Evolutionary conservation across 768 basidiomycete species (phyloP).

Genomic region (Naganishia antarctica): DNA sequence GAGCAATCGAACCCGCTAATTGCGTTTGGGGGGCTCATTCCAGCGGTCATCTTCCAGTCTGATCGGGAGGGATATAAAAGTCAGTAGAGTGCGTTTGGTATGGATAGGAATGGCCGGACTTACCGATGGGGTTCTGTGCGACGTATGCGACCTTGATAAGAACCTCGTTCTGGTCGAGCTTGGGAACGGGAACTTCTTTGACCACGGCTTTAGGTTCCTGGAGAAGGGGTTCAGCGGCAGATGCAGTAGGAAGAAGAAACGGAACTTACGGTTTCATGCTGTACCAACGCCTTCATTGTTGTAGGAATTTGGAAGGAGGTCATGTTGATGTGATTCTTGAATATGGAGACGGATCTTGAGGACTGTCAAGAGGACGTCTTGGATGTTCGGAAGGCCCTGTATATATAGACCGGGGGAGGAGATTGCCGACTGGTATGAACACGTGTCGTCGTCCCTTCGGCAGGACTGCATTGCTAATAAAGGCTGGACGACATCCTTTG

Average conservation of each 20-base stretch:
- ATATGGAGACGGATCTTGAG: not conserved
- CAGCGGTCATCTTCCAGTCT: constrained; percentile 34
- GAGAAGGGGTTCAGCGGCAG: not conserved
- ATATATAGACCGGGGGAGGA: too few species aligned
- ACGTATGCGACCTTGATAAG: constrained; percentile 41
- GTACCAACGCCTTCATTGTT: constrained; percentile 37
- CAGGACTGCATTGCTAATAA: too few species aligned
- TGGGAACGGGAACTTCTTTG: constrained; percentile 31
- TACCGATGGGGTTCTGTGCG: constrained; percentile 33
- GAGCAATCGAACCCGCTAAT: constrained; percentile 38
- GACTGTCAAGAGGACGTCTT: not conserved
- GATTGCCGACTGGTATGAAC: too few species aligned
- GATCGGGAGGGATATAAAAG: not conserved
- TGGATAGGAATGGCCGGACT: constrained; percentile 2
- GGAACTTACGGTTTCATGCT: constrained; percentile 30
- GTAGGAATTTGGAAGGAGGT: constrained; percentile 26
- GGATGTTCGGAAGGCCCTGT: not conserved
- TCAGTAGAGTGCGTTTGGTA: constrained; percentile 21
- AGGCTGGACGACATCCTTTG: too few species aligned
- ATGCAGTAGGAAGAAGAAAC: not conserved
- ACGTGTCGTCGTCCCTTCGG: too few species aligned
- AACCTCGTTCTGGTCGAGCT: constrained; percentile 34
- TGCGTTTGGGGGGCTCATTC: constrained; percentile 24
- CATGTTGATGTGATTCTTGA: not conserved
- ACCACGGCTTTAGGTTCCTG: constrained; percentile 31